Evolutionary conservation across 208 protist genomes (phyloP), one percentile per base, ranked within the genome.

Genomic region (Naegleria fowleri): DNA sequence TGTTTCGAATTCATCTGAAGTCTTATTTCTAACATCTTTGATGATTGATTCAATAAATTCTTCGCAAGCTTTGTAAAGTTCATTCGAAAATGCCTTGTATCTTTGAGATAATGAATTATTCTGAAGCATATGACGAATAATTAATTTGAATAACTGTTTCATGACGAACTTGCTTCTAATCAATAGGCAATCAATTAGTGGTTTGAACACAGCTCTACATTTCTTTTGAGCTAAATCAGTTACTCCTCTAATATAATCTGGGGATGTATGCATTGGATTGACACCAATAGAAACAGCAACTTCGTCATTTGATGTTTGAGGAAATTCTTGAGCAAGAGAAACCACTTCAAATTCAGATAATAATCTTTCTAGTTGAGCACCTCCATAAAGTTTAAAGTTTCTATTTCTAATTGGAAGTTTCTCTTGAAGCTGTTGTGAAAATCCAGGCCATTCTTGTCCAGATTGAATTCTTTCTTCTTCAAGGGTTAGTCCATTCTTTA

Each of bases 261-360:
- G 94, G 39, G 92, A 93, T 39, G 92, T 94, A 40, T 95, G 94
- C 39, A 75, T 90, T 86, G 93, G 93, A 7, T 90, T 92, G 11
- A 92, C 86, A 90, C 94, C 94, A 39, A 95, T 94, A 15, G 94
- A 92, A 22, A 92, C 91, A 11, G 94, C 94, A 33, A 95, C 94
- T 88, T 95, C 94, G 83, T 94, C 90, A 19, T 94, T 93, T 5
- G 91, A 92, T 19, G 92, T 95, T 41, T 90, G 87, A 29, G 94
- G 94, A 58, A 95, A 95, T 52, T 95, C 94, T 90, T 84, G 90
- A 2, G 86, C 89, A 40, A 95, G 94, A 52, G 93, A 92, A 13
- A 94, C 94, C 87, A 94, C 92, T 84, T 95, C 94, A 79, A 95
- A 94, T 59, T 95, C 94, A 67, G 91, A 93, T 33, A 95, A 83